Percentiles rank a stretch among this genome's conserved stretches.
These are phyloP conservation scores for Pichia nakasei DNA, from an alignment of 805 yeast genomes.

Conservation along the genomic window DNA sequence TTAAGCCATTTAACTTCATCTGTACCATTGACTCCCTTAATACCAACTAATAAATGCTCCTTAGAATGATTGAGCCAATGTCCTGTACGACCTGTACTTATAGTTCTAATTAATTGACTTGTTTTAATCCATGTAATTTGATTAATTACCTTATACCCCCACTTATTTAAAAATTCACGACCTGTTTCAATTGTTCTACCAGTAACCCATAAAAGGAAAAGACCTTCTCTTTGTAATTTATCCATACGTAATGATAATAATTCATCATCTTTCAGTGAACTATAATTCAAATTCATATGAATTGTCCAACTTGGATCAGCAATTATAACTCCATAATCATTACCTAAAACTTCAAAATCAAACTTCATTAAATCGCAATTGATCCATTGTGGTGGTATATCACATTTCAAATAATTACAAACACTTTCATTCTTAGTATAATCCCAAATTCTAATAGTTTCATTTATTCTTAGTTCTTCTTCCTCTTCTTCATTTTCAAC, in stretches of 20 bases:
- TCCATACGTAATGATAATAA: conserved; percentile 57
- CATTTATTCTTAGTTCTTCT: conserved; percentile 9
- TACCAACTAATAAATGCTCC: conserved; percentile 80
- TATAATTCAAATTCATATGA: conserved; percentile 76
- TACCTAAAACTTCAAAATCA: conserved; percentile 65
- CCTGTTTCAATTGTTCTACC: conserved; percentile 91
- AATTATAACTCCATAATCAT: conserved; percentile 65
- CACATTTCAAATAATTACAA: conserved; percentile 17
- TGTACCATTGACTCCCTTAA: conserved; percentile 45
- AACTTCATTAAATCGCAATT: conserved; percentile 71
- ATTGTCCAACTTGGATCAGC: conserved; percentile 98
- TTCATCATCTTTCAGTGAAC: conserved; percentile 71
- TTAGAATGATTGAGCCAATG: conserved; percentile 96
- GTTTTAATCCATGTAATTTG: conserved; percentile 89
- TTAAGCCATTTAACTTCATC: conserved; percentile 58
- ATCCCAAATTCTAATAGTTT: conserved; percentile 25
- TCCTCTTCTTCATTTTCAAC: conserved; percentile 1
- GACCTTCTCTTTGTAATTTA: conserved; percentile 72
- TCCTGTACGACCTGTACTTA: conserved; percentile 93
- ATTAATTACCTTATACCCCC: conserved; percentile 78
- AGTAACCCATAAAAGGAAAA: conserved; percentile 86
- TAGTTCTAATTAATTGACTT: conserved; percentile 79
- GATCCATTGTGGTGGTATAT: conserved; percentile 71
- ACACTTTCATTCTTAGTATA: conserved; percentile 42
- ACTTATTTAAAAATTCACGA: conserved; percentile 57